Evolutionary conservation across 2,329 filamentous ascomycete genomes (phyloP).

Genomic region (Cladosporium phlei): DNA sequence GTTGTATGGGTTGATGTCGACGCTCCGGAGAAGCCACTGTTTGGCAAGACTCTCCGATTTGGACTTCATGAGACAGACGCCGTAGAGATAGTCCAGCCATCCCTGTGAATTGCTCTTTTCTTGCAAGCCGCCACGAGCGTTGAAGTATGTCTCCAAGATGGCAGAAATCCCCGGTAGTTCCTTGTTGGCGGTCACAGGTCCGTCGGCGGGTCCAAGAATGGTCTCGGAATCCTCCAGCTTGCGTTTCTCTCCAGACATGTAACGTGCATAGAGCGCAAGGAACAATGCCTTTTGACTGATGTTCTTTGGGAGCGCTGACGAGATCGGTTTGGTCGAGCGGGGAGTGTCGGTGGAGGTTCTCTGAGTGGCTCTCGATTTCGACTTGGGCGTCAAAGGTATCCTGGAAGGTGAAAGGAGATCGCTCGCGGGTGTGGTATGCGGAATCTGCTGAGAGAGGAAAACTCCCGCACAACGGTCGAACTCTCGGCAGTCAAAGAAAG

Average conservation of each 20-base stretch:
- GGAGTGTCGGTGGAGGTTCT: conserved; percentile 11
- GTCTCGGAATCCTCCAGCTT: conserved; percentile 97
- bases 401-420: conserved; percentile 40
- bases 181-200: conserved; percentile 77
- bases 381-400: conserved; percentile 58
- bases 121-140: conserved; percentile 47
- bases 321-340: background rate
- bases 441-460: conserved; percentile 65
- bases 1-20: conserved; percentile 87
- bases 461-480: conserved; percentile 87
- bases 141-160: conserved; percentile 76
- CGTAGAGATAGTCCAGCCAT: conserved; percentile 93
- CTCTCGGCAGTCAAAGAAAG: conserved; percentile 91
- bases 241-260: conserved; percentile 88
- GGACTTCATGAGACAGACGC: conserved; percentile 81
- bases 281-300: conserved; percentile 91
- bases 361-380: conserved; percentile 14
- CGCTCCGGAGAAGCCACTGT: conserved; percentile 80
- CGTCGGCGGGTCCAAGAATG: conserved; percentile 89
- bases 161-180: conserved; percentile 72
- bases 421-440: conserved; percentile 36
- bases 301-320: conserved; percentile 24
- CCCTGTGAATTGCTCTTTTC: conserved; percentile 54
- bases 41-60: conserved; percentile 85
- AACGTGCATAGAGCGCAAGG: conserved; percentile 85